Base-by-base conservation (phyloP, 345 rosid species). In the Arabis alpina region DNA sequence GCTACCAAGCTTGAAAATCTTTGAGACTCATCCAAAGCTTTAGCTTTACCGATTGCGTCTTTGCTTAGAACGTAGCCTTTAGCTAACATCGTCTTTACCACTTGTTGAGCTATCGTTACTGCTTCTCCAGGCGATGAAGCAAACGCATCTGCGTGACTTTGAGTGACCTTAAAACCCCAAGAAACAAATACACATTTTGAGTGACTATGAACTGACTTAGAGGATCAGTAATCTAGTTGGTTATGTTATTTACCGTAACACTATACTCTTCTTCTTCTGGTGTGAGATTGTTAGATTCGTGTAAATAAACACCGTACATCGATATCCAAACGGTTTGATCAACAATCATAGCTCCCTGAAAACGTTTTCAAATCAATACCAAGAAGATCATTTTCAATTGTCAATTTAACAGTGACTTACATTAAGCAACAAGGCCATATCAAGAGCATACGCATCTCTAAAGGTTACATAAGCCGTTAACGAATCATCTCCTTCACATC, bases 341-440 rank as follows among this genome's bases (percentile, higher is more conserved):
- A 37, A 74, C 83, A 79, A 90, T 93, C 13, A 62, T 83, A 77
- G 98, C 93, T 77, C 93, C 98, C 97, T 93, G 81, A 74, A 76
- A 79, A 76, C 23, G 62, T 53, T 62, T 77, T 19, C 23, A 70
- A 37, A 30, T 55, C 53, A 61, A 49, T 10, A 14, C 16, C 10
- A 36, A 56, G 56, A 41, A 39, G 9, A 23, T 2, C 1, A 36
- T 12, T 44, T 44, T 30, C 48, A 47, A 63, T 4, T 19, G 11
- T 14, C n/a, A 40, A 19, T 4, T 2, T 43, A 4, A 4, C 23
- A 19, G 0, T 19, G 23, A 19, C 93, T 87, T 81, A 88, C 98
- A 77, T 80, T 88, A 77, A 93, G 97, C 75, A 90, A 84, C 58
- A 93, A 64, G 5, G 96, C 98, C 66, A 96, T 93, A 70, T 87